Percentiles rank a stretch among this genome's conserved stretches.
Evolutionary conservation across 306 rosid genomes (phyloP).

Genomic region (Rosa rugosa): DNA sequence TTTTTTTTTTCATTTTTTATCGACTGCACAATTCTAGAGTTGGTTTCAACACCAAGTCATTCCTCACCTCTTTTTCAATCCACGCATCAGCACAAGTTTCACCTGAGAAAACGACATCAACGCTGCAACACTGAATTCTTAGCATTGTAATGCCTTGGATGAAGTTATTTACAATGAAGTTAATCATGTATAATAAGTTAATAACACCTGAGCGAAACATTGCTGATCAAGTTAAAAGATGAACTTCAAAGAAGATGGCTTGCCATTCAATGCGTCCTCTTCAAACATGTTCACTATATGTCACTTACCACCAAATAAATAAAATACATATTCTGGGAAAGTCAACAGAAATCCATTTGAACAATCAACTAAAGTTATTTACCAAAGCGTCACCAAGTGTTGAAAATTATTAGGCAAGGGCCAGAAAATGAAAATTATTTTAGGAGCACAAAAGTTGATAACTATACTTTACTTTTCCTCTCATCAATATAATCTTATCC

Average conservation of each 20-base stretch:
- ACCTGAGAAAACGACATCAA: conserved; percentile 70
- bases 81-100: conserved; percentile 91
- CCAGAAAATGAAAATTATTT: not conserved
- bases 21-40: not conserved
- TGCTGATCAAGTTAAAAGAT: not conserved
- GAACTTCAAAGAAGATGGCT: not conserved
- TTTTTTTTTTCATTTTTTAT: not conserved
- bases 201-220: not conserved
- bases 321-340: not conserved
- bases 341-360: not conserved
- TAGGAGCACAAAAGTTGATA: not conserved
- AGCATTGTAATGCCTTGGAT: conserved; percentile 18
- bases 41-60: conserved; percentile 20
- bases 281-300: not conserved
- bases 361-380: not conserved
- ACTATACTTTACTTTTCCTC: not conserved
- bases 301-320: not conserved
- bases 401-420: not conserved
- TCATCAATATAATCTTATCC: no score
- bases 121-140: conserved; percentile 52
- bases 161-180: conserved; percentile 6
- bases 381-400: not conserved
- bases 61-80: conserved; percentile 92
- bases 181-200: conserved; percentile 7
- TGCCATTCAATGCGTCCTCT: conserved; percentile 2